A percentile compares a stretch with the other conserved stretches of the same genome.
These are phyloP conservation scores for Canariomyces notabilis DNA, from an alignment of 2,329 filamentous ascomycete genomes.

Conservation along the genomic window DNA sequence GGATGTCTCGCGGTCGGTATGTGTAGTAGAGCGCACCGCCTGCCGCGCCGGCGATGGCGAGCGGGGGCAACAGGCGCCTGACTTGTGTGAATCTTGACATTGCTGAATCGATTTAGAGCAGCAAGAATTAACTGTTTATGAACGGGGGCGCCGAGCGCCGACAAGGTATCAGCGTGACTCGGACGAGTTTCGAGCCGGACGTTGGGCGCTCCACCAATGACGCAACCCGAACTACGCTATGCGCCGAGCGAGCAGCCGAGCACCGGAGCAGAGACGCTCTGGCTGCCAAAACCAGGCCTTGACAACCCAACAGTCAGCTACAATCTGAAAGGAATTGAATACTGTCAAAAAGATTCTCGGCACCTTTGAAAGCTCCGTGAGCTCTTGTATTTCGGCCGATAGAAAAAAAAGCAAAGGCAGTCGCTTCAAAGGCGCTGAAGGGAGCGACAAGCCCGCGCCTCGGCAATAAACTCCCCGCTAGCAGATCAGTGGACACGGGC, in stretches of 20 bases:
- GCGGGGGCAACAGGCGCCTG: constrained; percentile 41
- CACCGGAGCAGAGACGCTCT: no score
- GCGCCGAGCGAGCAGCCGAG: no score
- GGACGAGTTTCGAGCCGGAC: background rate
- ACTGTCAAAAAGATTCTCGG: background rate
- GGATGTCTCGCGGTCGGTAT: constrained; percentile 68
- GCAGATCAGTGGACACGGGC: constrained; percentile 8
- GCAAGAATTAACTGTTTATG: background rate
- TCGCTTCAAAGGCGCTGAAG: no score
- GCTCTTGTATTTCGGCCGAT: background rate
- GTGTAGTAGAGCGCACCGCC: constrained; percentile 45
- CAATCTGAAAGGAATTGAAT: background rate
- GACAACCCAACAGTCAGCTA: background rate
- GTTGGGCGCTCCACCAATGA: constrained; percentile 16
- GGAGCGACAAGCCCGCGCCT: background rate
- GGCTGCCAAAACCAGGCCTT: background rate
- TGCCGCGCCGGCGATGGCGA: constrained; percentile 38
- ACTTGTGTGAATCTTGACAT: constrained; percentile 29
- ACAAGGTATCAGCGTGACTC: background rate
- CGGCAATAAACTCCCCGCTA: background rate
- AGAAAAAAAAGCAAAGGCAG: background rate
- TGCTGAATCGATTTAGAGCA: background rate
- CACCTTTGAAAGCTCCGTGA: background rate
- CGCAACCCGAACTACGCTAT: constrained; percentile 10
- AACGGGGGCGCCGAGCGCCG: background rate